These are phyloP conservation scores for Mycosphaerelloides madeirae DNA, from an alignment of 2,329 filamentous ascomycete species.

Conservation along the genomic window DNA sequence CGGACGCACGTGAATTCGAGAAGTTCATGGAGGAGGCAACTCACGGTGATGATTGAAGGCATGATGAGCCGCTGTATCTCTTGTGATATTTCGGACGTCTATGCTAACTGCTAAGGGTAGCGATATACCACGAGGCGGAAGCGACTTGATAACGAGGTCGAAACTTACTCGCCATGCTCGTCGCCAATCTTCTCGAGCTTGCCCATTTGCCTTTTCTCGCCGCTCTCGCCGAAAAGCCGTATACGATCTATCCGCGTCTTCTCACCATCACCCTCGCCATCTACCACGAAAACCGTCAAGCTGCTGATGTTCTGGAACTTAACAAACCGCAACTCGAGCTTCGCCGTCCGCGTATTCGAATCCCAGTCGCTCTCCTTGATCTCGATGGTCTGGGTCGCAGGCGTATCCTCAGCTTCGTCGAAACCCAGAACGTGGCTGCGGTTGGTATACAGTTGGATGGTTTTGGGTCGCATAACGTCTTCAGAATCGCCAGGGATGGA, in stretches of 20 bases:
- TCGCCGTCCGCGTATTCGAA: conserved; percentile 46
- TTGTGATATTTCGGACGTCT: conserved; percentile 21
- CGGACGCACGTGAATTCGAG: neutral
- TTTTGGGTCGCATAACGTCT: conserved; percentile 72
- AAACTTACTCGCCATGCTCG: conserved; percentile 44
- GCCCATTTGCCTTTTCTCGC: conserved; percentile 87
- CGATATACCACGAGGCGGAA: neutral
- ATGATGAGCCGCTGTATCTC: neutral
- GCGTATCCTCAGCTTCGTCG: conserved; percentile 84
- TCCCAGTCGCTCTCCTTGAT: conserved; percentile 73
- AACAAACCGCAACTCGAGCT: conserved; percentile 71
- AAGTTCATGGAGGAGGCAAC: neutral
- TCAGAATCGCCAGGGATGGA: conserved; percentile 73
- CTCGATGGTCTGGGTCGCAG: conserved; percentile 73
- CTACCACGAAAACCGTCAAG: conserved; percentile 80
- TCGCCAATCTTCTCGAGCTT: conserved; percentile 93
- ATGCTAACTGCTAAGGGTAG: conserved; percentile 32
- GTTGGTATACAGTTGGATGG: conserved; percentile 83
- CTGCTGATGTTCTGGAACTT: conserved; percentile 95
- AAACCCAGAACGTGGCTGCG: conserved; percentile 87
- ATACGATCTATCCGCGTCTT: conserved; percentile 78
- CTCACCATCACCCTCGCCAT: conserved; percentile 74
- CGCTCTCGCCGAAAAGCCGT: conserved; percentile 78
- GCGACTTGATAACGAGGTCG: too few relatives aligned
- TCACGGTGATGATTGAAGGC: neutral